These are phyloP conservation scores for Aleurites moluccanus DNA, from an alignment of 441 rosid genomes.

Conservation along the genomic window DNA sequence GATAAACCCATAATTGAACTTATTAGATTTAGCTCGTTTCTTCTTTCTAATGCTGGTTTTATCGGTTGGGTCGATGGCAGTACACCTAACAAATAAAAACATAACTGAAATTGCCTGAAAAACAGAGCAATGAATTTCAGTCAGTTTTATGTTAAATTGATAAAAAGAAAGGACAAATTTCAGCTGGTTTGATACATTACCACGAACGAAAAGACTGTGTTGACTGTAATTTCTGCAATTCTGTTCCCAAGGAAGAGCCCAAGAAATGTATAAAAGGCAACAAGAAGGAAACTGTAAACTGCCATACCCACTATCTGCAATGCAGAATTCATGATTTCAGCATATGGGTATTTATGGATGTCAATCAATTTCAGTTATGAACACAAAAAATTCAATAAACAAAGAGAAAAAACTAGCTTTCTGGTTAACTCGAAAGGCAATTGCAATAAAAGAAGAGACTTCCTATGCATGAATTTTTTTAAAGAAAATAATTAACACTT, in stretches of 20 bases:
- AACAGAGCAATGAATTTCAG: conserved; percentile 1
- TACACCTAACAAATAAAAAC: conserved; percentile 73
- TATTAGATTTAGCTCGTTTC: conserved; percentile 49
- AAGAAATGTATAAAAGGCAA: conserved; percentile 71
- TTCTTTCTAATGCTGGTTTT: conserved; percentile 67
- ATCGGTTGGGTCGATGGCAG: conserved; percentile 86
- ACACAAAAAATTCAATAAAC: too few species aligned
- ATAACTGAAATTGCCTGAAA: conserved; percentile 76
- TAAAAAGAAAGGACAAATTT: background rate
- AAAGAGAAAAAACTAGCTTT: too few species aligned
- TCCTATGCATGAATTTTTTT: too few species aligned
- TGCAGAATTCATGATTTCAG: conserved; percentile 3
- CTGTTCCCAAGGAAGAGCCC: conserved; percentile 82
- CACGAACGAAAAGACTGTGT: conserved; percentile 58
- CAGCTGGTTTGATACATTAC: conserved; percentile 38
- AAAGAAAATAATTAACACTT: too few species aligned
- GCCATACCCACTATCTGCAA: conserved; percentile 84
- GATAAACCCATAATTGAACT: conserved; percentile 68
- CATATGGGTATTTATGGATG: background rate
- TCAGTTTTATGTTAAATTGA: conserved; percentile 9
- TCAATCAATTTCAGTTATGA: too few species aligned
- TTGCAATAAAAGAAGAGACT: background rate
- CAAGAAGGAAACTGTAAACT: conserved; percentile 62
- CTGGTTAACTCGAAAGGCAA: too few species aligned
- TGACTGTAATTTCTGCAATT: conserved; percentile 63